Evolutionary conservation across 139 green algal species (phyloP), one percentile per base, ranked within the genome.

Genomic region (Picochlorum sp.): DNA sequence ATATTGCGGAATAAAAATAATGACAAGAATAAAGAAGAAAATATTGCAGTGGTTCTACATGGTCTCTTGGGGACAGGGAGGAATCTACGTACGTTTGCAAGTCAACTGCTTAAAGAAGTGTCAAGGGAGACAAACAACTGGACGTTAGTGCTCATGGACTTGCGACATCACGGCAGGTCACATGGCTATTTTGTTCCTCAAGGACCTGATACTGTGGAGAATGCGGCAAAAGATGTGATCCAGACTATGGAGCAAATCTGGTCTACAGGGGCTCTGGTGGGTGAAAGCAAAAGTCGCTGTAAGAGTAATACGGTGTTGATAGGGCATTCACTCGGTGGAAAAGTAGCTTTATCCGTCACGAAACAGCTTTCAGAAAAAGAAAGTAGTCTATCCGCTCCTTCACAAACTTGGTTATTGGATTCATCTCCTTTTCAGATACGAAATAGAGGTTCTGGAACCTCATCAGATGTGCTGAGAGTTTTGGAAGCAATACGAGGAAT

Each of bases 281-380:
- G n/a, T n/a, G n/a, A n/a, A n/a, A 7, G 43, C 67, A 9, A 57
- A 13, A 16, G 63, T n/a, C 29, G 72, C 9, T 45, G 33, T 10
- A 70, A 60, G 22, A 16, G 25, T 3, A 24, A 7, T 20, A 45
- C 81, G 3, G 47, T 74, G 10, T 47, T 88, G 5, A 56, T 82
- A 7, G 84, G 84, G 4, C 86, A 95, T 39, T 82, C 63, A 24
- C 47, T 94, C 44, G 86, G 86, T 3, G 86, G 86, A 13, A 94
- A 94, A 61, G 82, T 86, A 3, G 73, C 64, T 7, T 65, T 92
- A 24, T 80, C 87, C 28, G 68, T 74, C 9, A 35, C 78, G 24
- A 33, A 49, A 12, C 70, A 81, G 54, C 29, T 83, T 64, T 20
- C n/a, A n/a, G n/a, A n/a, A n/a, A n/a, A 29, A 5, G 45, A 35